These are phyloP conservation scores for Geranium incanum DNA, from an alignment of 441 rosid genomes.

Conservation along the genomic window DNA sequence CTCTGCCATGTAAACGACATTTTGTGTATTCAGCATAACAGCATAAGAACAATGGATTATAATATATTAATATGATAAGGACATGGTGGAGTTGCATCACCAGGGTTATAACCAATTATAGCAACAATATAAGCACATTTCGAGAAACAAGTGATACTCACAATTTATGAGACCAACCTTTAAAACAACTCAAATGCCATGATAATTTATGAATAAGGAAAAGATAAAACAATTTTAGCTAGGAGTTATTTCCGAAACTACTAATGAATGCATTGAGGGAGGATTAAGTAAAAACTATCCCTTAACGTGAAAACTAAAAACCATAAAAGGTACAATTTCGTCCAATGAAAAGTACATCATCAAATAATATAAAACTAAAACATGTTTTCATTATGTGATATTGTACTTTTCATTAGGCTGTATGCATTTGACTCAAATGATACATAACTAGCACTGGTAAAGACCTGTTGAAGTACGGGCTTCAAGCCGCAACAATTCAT, in stretches of 20 bases:
- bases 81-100: not conserved
- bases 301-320: no score
- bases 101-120: not conserved
- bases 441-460: not conserved
- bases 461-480: not conserved
- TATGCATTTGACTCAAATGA: not conserved
- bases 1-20: conserved; percentile 36
- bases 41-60: not conserved
- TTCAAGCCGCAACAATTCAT: not conserved
- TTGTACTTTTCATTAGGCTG: not conserved
- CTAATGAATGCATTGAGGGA: not conserved
- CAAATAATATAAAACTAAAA: no score
- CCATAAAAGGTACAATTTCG: no score
- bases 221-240: not conserved
- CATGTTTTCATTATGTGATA: no score
- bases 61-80: not conserved
- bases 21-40: not conserved
- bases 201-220: not conserved
- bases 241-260: not conserved
- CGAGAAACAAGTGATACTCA: not conserved
- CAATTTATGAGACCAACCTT: not conserved
- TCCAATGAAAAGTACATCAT: no score
- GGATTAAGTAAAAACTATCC: no score
- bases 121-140: not conserved
- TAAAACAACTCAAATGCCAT: not conserved